Percentiles rank a stretch among this genome's conserved stretches.
Evolutionary conservation across 768 basidiomycete species (phyloP).

Genomic region (Amanita muscaria): DNA sequence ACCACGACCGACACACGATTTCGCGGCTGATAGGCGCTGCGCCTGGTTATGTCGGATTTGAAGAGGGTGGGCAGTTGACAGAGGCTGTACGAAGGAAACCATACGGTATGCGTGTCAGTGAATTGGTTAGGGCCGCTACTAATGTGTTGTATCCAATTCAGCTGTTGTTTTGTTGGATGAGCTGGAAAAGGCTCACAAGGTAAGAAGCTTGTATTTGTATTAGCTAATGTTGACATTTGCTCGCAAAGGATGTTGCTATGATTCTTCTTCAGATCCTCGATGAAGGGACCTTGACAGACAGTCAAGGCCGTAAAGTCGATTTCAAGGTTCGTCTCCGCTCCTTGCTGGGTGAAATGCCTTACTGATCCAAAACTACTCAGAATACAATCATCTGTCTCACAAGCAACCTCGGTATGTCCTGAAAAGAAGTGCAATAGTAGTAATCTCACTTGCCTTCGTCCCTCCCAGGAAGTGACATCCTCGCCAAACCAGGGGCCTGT

Average conservation of each 20-base stretch:
- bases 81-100: slow-evolving; percentile 89
- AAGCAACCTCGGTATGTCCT: slow-evolving; percentile 63
- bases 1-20: slow-evolving; percentile 86
- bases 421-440: background rate
- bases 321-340: slow-evolving; percentile 54
- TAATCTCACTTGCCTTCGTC: background rate
- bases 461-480: slow-evolving; percentile 50
- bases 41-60: slow-evolving; percentile 90
- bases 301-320: slow-evolving; percentile 86
- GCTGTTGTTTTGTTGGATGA: slow-evolving; percentile 79
- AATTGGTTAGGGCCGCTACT: background rate
- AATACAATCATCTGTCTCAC: slow-evolving; percentile 92
- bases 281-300: slow-evolving; percentile 84
- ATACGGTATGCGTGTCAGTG: slow-evolving; percentile 54
- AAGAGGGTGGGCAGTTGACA: slow-evolving; percentile 82
- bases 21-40: slow-evolving; percentile 88
- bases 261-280: slow-evolving; percentile 87
- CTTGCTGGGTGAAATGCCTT: too few species aligned
- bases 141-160: slow-evolving; percentile 12
- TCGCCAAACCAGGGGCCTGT: slow-evolving; percentile 59
- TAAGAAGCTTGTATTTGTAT: slow-evolving; percentile 13
- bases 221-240: background rate
- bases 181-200: slow-evolving; percentile 91
- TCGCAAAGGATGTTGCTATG: slow-evolving; percentile 77
- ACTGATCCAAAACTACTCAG: too few species aligned